Base-by-base conservation (phyloP, 345 rosid species). In the Cardamine chenopodiifolia region DNA sequence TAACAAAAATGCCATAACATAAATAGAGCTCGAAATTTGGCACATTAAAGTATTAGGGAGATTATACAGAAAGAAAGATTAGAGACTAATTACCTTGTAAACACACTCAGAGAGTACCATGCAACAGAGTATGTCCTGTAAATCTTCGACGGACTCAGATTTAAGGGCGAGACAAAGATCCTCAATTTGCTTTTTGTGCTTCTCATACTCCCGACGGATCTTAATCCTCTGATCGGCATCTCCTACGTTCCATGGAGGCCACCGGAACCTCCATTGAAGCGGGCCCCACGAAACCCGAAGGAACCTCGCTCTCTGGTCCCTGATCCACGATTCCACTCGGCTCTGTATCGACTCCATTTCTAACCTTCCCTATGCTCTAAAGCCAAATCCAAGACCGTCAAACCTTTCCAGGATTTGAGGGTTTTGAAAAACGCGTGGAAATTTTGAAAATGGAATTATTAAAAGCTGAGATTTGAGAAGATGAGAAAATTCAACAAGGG, bases 81-180 rank as follows among this genome's bases (percentile, higher is more conserved):
- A n/a, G n/a, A 28, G 49, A 25, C 9, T 56, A 83, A 7, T 17
- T 44, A 89, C 98, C 96, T 94, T 94, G 78, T 91, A 94, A 67
- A 90, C 97, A 83, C 97, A 94, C 82, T 91, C 96, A 7, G 97
- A 85, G 60, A 91, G 91, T 55, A 94, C 96, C 98, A 94, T 90
- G 87, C 96, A 94, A 68, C 98, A 91, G 80, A 94, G 91, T 34
- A 94, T 82, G 65, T 89, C 98, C 80, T 88, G 97, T 70, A 91
- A 82, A 55, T 94, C 98, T 18, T 93, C 74, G 54, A 91, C 75
- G 3, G 98, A 91, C 14, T 87, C 98, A 1, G 90, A 97, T 81
- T 91, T 87, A 42, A 88, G 82, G 42, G 92, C 91, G 74, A 52
- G 79, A 67, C 97, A 88, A 62, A 94, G 96, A 74, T 90, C 90